Base-by-base conservation (phyloP, 306 rosid genomes). In the Vigna angularis region DNA sequence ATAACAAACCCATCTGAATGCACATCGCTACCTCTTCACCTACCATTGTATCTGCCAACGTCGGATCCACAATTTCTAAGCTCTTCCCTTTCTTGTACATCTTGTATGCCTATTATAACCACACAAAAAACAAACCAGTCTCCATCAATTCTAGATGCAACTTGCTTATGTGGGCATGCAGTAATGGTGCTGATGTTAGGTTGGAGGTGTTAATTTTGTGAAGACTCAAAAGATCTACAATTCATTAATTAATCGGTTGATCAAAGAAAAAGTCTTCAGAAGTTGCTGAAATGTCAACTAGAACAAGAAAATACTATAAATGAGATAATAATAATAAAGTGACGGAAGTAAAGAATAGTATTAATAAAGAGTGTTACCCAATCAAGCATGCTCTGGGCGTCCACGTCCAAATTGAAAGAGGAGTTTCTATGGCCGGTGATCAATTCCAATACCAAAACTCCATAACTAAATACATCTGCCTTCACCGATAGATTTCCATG, bases 391-490 rank as follows among this genome's bases (percentile, higher is more conserved):
- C 14, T 79, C 22, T 50, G 59, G 0, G 79, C 74, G 26, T 86
- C 89, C 18, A 50, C 78, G 11, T 79, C 82, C 47, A 78, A 70
- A 66, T 74, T 66, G 36, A 82, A 82, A 18, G 82, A 13, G 0
- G 89, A 79, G 79, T 95, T 95, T 56, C 96, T 65, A 11, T 91
- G 96, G 63, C 93, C 89, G 0, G 86, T 93, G 62, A 93, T 90
- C 72, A 95, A 85, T 82, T 95, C 99, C 74, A 95, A 71, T 24
- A 93, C 90, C 83, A 95, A 24, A 80, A 95, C 99, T 7, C 99
- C 99, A 14, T 83, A 95, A 85, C 99, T 95, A 63, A 88, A 95
- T 15, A 95, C 98, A 3, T 95, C 99, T 0, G 97, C 98, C 72
- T 87, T 91, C 14, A 52, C 91, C 0, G 99, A 93, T 24, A 95